Conservation (phyloP, 1,284 basidiomycete genomes). For the Cryptococcus sp. region DNA sequence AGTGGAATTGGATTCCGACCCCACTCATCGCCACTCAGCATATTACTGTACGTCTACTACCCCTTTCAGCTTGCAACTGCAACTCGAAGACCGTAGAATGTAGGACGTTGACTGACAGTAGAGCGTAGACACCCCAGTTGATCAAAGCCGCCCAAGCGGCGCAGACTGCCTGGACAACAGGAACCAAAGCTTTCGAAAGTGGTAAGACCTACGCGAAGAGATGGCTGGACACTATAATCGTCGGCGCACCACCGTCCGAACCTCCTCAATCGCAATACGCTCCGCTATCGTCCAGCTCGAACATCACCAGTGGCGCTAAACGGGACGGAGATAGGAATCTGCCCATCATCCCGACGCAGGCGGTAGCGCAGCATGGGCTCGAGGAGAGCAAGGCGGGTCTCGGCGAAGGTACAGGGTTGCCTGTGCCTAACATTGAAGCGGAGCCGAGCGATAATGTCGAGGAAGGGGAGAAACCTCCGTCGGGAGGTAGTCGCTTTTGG, state of each 20-base stretch:
- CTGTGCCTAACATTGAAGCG: neutral
- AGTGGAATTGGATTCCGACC: constrained; percentile 45
- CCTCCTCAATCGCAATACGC: neutral
- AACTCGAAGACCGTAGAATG: neutral
- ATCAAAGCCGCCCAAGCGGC: constrained; percentile 23
- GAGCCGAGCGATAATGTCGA: constrained; percentile 5
- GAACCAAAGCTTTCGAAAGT: constrained; percentile 17
- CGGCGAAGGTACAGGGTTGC: constrained; percentile 13
- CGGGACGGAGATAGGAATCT: too few relatives aligned
- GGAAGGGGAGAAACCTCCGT: neutral
- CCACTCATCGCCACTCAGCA: constrained; percentile 44
- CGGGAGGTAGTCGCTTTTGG: constrained; percentile 17
- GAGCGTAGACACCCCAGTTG: constrained; percentile 20
- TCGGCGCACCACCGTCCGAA: neutral
- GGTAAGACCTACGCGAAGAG: constrained; percentile 14
- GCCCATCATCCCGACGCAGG: neutral
- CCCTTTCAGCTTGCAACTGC: neutral
- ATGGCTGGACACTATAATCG: constrained; percentile 17
- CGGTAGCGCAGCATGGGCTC: constrained; percentile 3
- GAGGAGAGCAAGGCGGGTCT: constrained; percentile 8
- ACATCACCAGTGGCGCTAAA: neutral
- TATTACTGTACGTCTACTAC: constrained; percentile 28
- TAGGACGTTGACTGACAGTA: neutral
- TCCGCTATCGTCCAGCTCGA: neutral
- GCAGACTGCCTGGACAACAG: constrained; percentile 20